Base-by-base conservation (phyloP, 2,329 filamentous ascomycete genomes). In the Colletotrichum filicis region DNA sequence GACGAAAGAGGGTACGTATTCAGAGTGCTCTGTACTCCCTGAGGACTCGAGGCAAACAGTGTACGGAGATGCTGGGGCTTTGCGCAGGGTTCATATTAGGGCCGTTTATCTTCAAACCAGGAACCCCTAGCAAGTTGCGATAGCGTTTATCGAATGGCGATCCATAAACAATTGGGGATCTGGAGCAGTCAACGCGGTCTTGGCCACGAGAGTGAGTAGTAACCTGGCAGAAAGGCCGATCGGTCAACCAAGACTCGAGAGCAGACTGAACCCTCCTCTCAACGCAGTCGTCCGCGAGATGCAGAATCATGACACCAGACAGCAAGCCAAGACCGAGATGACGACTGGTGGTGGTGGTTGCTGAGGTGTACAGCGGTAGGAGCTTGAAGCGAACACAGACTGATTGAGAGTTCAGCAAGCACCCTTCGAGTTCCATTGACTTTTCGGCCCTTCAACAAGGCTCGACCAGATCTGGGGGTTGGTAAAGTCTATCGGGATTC, bases 21-120 rank as follows among this genome's bases (percentile, higher is more conserved):
- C 8, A 49, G 42, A 22, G 42, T 49, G 9, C 42, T 49, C 42
- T 22, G 42, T n/a, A 35, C 32, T 35, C 11, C 46, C 19, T 30
- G 62, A 60, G 35, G 56, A 19, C 37, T 67, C 68, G 61, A 52
- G 49, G 28, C 24, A 22, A 62, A 37, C 46, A 26, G 69, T 57
- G 16, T 42, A 42, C 32, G 32, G 32, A 35, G 32, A 42, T 42
- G 42, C 52, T 52, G 52, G 46, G 14, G 46, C 46, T 55, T 53
- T 32, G 66, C 61, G 60, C 60, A 66, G 60, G 66, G 66, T 73
- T 67, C 66, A 70, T 46, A 70, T 70, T 73, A 70, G 71, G 66
- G 60, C 71, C 66, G 71, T 73, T 66, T 70, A 60, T 70, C 61
- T 46, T 35, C 26, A 32, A 28, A 35, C 66, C 59, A 59, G 66